Percentiles rank a stretch among this genome's conserved stretches.
Conservation (phyloP, 1,284 basidiomycete genomes). For the Cutaneotrichosporon sp. region DNA sequence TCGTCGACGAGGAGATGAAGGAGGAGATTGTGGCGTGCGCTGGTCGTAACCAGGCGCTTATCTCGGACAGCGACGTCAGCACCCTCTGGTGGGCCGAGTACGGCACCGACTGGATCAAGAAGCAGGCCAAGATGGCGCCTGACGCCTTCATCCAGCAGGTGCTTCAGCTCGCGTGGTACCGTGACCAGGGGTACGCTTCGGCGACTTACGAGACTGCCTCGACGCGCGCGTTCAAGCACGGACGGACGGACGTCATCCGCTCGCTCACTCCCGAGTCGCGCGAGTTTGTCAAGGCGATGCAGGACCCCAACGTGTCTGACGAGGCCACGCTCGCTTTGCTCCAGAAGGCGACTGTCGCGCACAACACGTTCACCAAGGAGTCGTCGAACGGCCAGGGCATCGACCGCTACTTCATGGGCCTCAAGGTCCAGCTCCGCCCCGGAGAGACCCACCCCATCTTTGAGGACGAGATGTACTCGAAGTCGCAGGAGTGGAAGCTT, state of each 20-base stretch:
- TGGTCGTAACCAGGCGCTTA: conserved; percentile 62
- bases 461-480: conserved; percentile 73
- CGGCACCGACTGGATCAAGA: conserved; percentile 88
- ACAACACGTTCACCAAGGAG: conserved; percentile 72
- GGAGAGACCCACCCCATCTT: conserved; percentile 61
- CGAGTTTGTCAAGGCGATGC: conserved; percentile 75
- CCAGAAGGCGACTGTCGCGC: conserved; percentile 67
- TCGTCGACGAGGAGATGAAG: conserved; percentile 64
- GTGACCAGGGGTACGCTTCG: conserved; percentile 71
- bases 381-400: conserved; percentile 81
- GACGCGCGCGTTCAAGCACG: conserved; percentile 85
- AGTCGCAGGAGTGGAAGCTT: conserved; percentile 83
- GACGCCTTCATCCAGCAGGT: conserved; percentile 94
- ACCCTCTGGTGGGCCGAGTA: conserved; percentile 83
- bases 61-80: conserved; percentile 78
- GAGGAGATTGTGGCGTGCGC: conserved; percentile 65
- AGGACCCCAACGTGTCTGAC: conserved; percentile 55
- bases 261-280: conserved; percentile 74
- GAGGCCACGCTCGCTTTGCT: conserved; percentile 61
- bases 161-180: conserved; percentile 88
- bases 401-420: conserved; percentile 87
- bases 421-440: conserved; percentile 65
- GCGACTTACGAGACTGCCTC: conserved; percentile 95
- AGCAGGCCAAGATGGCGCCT: conserved; percentile 71
- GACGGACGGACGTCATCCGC: conserved; percentile 89